Base-by-base conservation (phyloP, 441 rosid species). In the Adansonia grandidieri region DNA sequence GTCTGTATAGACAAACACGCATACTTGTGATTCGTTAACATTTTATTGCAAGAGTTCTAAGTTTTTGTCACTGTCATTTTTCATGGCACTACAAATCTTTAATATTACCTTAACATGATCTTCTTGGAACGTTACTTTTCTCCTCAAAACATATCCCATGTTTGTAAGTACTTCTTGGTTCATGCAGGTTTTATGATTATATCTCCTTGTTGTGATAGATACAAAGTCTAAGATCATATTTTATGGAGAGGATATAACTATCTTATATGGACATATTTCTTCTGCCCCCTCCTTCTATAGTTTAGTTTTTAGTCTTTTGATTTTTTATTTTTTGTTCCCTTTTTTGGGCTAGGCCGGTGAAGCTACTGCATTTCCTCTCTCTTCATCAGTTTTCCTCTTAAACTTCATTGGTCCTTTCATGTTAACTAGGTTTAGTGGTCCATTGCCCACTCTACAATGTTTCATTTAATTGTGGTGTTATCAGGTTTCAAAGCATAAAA, bases 381-480 rank as follows among this genome's bases (percentile, higher is more conserved):
- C 40, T 8, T 47, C 22, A 22, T 69, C 6, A 32, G 17, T 47
- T 69, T 20, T 6, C 17, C 37, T 57, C 71, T 67, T 67, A 9
- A 69, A 24, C 73, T 60, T 60, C 64, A 9, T 22, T 60, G 37
- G 37, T 22, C 65, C 65, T 22, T 60, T 20, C 28, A 63, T 32
- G 17, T 13, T 71, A 51, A 71, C 19, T 47, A 50, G 20, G 50
- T 37, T 71, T 53, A 15, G 60, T 53, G 45, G 47, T 22, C 44
- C 3, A 32, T 14, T 51, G 74, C 15, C 45, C 6, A 48, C 54
- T 47, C 17, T 48, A 11, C 57, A 40, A 40, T 65, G 11, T 68
- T 68, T 60, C 74, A 13, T 22, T 71, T 71, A n/a, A 7, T 71
- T 71, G 20, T 50, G 61, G 19, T 50, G 61, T 62, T 15, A 24